Conservation (phyloP, 768 basidiomycete genomes). For the Calocybe cyanea region DNA sequence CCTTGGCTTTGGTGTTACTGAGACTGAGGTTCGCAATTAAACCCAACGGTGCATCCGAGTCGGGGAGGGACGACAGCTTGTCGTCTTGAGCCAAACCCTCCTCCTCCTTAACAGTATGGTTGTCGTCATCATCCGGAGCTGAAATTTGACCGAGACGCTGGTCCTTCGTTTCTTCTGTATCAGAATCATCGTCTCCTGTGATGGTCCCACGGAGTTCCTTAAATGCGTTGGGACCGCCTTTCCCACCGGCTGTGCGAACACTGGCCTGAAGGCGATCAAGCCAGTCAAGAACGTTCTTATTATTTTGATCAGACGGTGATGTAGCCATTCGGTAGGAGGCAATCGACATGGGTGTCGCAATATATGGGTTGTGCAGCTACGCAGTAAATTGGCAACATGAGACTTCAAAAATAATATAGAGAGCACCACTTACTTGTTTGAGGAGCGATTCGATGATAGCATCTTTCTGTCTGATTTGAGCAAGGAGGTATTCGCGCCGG, state of each 20-base stretch:
- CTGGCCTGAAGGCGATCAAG: constrained; percentile 65
- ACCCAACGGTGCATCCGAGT: constrained; percentile 70
- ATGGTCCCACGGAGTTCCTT: constrained; percentile 33
- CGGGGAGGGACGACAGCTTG: constrained; percentile 54
- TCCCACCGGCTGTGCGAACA: constrained; percentile 45
- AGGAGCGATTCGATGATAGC: constrained; percentile 80
- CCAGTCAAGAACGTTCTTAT: constrained; percentile 69
- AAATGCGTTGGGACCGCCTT: constrained; percentile 41
- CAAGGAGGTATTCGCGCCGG: constrained; percentile 82
- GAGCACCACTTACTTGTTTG: constrained; percentile 55
- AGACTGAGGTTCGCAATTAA: constrained; percentile 71
- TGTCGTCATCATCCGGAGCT: constrained; percentile 21
- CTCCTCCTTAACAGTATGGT: constrained; percentile 24
- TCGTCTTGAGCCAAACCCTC: constrained; percentile 37
- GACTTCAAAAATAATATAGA: neutral
- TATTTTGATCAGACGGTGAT: constrained; percentile 68
- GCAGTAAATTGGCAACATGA: neutral
- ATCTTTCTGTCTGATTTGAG: constrained; percentile 86
- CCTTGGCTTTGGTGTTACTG: constrained; percentile 46
- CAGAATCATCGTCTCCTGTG: constrained; percentile 37
- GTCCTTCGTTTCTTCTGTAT: constrained; percentile 32
- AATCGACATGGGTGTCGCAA: constrained; percentile 74
- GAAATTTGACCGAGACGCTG: constrained; percentile 17
- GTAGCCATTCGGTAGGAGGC: constrained; percentile 77
- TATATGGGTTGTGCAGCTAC: constrained; percentile 77